Evolutionary conservation across 129 eudicot genomes (phyloP), one percentile per base, ranked within the genome.

Genomic region (Lonicera japonica): DNA sequence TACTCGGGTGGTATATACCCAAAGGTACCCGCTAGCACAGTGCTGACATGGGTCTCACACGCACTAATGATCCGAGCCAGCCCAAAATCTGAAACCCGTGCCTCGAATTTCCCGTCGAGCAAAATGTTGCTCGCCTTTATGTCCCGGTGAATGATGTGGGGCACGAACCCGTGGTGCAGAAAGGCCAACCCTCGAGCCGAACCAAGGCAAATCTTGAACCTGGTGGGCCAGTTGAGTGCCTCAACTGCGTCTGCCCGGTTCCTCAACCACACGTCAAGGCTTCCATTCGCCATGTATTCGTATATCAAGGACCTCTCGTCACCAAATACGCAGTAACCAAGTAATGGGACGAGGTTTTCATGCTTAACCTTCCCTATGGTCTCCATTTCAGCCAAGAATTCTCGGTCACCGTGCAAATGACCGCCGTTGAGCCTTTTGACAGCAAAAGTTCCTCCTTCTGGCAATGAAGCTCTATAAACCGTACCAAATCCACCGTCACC

Each of bases 1-100:
- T 91, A 91, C 54, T 91, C 96, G 0, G 98, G 98, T n/a, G 98
- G 98, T 38, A 91, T 91, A 52, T 91, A 91, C 8, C 98, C 96
- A 20, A 87, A 80, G 48, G 96, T 84, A 29, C 98, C 96, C 11
- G 98, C 98, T 29, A 87, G 86, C 47, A 84, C 60, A 10, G 98
- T 91, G 25, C 90, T 84, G 16, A 91, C 96, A 54, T 91, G 98
- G 76, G 88, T 87, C 80, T 91, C 98, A 48, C 95, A 91, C 1
- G 96, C 98, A 71, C 96, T 87, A 22, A 91, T 87, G 18, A 91
- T 91, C 51, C 98, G 68, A 16, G 98, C 96, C 25, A 91, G 84
- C 15, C 96, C 98, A 17, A 87, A 91, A 71, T 87, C 98, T 8
- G 98, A 91, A 0, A 91, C 98, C 38, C 87, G 76, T 34, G 98